Evolutionary conservation across 352 stramenopile genomes (phyloP).

Genomic region (Globisporangium okanoganense): DNA sequence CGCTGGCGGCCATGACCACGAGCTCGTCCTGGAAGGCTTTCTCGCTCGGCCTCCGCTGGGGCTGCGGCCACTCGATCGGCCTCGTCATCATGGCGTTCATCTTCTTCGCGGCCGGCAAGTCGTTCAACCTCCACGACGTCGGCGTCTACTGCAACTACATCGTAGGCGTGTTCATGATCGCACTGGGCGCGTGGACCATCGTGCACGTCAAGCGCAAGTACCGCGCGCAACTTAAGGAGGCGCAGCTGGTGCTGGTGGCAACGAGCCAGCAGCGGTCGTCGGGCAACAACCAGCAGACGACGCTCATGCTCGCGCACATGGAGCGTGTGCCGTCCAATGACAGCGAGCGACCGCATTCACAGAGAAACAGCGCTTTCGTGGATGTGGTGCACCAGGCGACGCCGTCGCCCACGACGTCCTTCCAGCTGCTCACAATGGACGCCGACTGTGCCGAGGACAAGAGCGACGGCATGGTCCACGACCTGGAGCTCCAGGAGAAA

Average conservation of each 20-base stretch:
- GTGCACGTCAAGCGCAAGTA: conserved; percentile 52
- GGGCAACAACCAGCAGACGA: background rate
- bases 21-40: conserved; percentile 80
- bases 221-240: conserved; percentile 37
- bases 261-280: background rate
- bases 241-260: background rate
- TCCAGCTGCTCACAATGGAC: conserved; percentile 15
- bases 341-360: background rate
- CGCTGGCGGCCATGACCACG: conserved; percentile 82
- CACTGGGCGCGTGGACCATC: conserved; percentile 54
- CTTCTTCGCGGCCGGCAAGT: conserved; percentile 67
- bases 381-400: background rate
- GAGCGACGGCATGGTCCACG: conserved; percentile 2
- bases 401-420: conserved; percentile 15
- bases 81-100: conserved; percentile 83
- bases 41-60: conserved; percentile 86
- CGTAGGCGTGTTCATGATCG: conserved; percentile 81
- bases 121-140: conserved; percentile 44
- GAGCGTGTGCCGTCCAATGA: conserved; percentile 1
- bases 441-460: conserved; percentile 7
- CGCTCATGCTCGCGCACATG: conserved; percentile 7
- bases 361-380: background rate
- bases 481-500: conserved; percentile 1
- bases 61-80: conserved; percentile 86
- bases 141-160: conserved; percentile 66